Conservation (phyloP, 108 stramenopile species). For the Nitzschia inconspicua region DNA sequence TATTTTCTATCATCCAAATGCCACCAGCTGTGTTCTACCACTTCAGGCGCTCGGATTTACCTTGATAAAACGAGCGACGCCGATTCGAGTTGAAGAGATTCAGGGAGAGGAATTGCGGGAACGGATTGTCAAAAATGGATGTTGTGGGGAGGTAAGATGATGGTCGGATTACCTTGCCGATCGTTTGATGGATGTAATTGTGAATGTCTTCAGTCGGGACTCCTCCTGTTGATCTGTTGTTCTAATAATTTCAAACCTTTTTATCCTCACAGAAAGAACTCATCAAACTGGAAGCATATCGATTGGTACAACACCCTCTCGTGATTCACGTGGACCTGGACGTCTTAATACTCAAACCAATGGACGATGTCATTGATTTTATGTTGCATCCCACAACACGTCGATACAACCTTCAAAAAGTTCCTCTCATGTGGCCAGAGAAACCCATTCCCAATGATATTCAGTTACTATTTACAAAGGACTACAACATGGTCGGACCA, state of each 20-base stretch:
- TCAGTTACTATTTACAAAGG: constrained; percentile 67
- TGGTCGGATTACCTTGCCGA: background rate
- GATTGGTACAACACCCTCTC: constrained; percentile 78
- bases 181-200: background rate
- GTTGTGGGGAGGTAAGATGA: constrained; percentile 58
- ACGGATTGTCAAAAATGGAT: constrained; percentile 71
- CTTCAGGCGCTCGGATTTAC: constrained; percentile 53
- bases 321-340: constrained; percentile 96
- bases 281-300: constrained; percentile 93
- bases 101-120: constrained; percentile 53
- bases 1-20: constrained; percentile 63
- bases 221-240: background rate
- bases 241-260: background rate
- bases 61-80: constrained; percentile 49
- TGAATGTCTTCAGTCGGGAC: background rate
- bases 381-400: constrained; percentile 26
- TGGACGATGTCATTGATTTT: constrained; percentile 71
- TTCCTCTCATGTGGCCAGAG: constrained; percentile 40
- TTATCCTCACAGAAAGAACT: constrained; percentile 65
- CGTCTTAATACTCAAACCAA: constrained; percentile 75
- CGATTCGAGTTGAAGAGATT: constrained; percentile 71
- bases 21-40: constrained; percentile 34
- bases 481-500: constrained; percentile 67
- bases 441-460: constrained; percentile 22
- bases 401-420: background rate